phyloP scores from a whole-genome alignment of 2,329 filamentous ascomycete species.

The Apiospora marii region DNA sequence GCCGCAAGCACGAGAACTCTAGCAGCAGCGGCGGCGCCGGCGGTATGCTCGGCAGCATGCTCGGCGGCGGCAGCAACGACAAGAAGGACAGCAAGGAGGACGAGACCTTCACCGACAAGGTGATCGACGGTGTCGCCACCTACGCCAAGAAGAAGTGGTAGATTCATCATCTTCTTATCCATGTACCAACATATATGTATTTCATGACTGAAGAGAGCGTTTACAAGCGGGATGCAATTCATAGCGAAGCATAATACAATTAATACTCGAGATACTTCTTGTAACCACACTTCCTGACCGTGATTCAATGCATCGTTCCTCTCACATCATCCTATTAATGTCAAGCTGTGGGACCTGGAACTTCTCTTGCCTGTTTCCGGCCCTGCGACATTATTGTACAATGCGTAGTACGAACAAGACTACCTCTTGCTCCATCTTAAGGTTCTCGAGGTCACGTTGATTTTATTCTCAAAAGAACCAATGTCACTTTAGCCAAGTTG shows the following conservation, averaged over 20 bases:
- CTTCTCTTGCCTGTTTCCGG: constrained; percentile 68
- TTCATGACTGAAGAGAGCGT: not conserved
- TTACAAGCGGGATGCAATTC: not conserved
- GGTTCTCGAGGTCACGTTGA: not conserved
- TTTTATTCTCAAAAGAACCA: not conserved
- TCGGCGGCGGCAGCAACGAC: constrained; percentile 4
- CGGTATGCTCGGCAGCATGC: constrained; percentile 9
- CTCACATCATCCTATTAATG: constrained; percentile 79
- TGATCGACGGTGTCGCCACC: constrained; percentile 23
- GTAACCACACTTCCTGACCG: no score
- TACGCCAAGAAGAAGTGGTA: constrained; percentile 27
- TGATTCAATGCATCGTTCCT: not conserved
- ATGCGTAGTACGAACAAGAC: no score
- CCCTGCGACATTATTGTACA: no score
- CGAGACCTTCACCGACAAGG: constrained; percentile 23
- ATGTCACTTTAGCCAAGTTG: not conserved
- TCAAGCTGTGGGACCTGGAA: constrained; percentile 84
- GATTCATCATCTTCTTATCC: not conserved
- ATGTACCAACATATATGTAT: constrained; percentile 10
- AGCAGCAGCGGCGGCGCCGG: not conserved
- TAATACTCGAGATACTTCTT: not conserved
- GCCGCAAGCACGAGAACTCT: not conserved
- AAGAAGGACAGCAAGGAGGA: constrained; percentile 1
- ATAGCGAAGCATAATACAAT: not conserved
- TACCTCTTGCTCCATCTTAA: not conserved